Evolutionary conservation across 148 eudicot genomes (phyloP), one percentile per base, ranked within the genome.

Genomic region (Vaccinium corymbosum): DNA sequence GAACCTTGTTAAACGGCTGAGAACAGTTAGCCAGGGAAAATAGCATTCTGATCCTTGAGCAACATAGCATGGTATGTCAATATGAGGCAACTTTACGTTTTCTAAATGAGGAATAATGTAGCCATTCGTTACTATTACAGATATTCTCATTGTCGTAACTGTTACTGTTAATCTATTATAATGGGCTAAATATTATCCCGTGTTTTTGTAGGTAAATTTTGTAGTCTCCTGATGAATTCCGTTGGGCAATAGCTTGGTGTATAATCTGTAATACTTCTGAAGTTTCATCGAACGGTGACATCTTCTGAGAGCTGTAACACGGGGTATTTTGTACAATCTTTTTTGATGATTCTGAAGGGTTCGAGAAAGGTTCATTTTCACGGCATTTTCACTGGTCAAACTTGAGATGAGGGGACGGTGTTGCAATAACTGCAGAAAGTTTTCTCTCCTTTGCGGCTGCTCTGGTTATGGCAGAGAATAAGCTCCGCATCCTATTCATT

Each of bases 1-100:
- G 61, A 91, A 59, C 71, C 87, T 97, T 66, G 84, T 97, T 42
- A 88, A 85, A 75, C 91, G 88, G 53, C 90, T 97, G 76, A 89
- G 84, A 85, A 85, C 93, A 77, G 92, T 94, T 85, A 85, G 86
- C 88, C 84, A 84, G 84, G 91, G 84, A 61, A 85, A 88, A 50
- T 86, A 89, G 80, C 53, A 51, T 46, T 74, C 82, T 15, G 75
- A 78, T 62, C 76, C 85, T 62, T 85, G 82, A 86, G 59, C 74
- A 62, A 59, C 48, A 56, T 55, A 57, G 42, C 15, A 81, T 59
- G 86, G 88, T 87, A 84, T 38, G 86, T 62, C 76, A 17, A 27
- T n/a, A 15, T 10, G 42, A 32, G 38, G 20, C 35, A 25, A 25
- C 71, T 11, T 68, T 68, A 68, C 15, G 27, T 68, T 9, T 62